Evolutionary conservation across 1,139 yeast genomes (phyloP).

Genomic region (Barnettozyma hawaiiensis): DNA sequence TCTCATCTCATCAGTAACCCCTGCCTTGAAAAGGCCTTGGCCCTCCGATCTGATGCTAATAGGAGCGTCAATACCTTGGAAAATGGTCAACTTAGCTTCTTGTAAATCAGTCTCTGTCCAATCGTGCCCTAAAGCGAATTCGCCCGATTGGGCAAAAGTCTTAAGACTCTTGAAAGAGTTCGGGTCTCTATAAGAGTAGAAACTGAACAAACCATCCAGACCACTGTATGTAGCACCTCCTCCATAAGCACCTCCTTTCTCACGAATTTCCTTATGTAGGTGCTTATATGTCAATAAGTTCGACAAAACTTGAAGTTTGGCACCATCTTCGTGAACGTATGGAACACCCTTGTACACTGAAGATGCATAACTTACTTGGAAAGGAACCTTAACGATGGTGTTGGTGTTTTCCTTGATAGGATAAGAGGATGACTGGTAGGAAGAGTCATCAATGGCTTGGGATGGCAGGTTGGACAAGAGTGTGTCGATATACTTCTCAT

Average conservation of each 20-base stretch:
- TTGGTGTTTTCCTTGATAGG: conserved; percentile 24
- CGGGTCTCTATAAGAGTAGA: conserved; percentile 92
- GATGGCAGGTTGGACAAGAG: conserved; percentile 26
- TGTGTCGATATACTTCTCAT: conserved; percentile 34
- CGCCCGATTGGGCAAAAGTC: conserved; percentile 54
- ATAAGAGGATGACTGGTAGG: conserved; percentile 5
- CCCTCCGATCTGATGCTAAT: conserved; percentile 79
- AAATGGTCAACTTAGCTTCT: conserved; percentile 84
- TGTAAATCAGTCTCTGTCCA: conserved; percentile 62
- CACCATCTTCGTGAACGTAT: conserved; percentile 70
- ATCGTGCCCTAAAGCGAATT: conserved; percentile 47
- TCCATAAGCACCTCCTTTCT: conserved; percentile 97
- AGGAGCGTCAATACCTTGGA: conserved; percentile 92
- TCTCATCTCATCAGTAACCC: conserved; percentile 72
- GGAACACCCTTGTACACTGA: conserved; percentile 62
- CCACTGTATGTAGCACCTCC: conserved; percentile 89
- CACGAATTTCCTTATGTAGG: conserved; percentile 85
- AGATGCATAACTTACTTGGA: conserved; percentile 84
- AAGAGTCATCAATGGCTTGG: not conserved
- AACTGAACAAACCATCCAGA: conserved; percentile 72
- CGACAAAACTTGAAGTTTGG: conserved; percentile 76
- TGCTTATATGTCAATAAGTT: conserved; percentile 78
- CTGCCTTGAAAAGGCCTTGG: conserved; percentile 54
- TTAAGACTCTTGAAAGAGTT: conserved; percentile 66
- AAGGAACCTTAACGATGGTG: conserved; percentile 68